These are phyloP conservation scores for Ramaria rubella DNA, from an alignment of 768 basidiomycete species.

Conservation along the genomic window DNA sequence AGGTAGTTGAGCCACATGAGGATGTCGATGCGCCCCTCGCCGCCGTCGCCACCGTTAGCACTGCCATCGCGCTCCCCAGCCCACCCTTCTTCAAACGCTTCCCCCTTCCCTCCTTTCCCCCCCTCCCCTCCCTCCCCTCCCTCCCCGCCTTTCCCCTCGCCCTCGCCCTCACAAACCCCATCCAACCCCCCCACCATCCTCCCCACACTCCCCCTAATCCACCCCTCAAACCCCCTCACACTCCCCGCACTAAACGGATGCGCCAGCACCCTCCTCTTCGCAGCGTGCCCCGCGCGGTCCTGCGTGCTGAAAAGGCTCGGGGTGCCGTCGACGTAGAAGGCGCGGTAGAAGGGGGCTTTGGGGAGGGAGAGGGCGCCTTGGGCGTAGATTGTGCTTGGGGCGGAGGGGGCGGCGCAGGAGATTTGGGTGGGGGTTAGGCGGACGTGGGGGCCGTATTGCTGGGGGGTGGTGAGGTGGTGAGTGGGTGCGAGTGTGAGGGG, in stretches of 20 bases:
- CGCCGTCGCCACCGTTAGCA: not conserved
- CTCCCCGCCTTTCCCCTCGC: not conserved
- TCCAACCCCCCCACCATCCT: slow-evolving; percentile 2
- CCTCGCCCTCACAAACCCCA: not conserved
- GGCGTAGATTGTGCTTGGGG: slow-evolving; percentile 25
- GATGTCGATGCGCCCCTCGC: slow-evolving; percentile 11
- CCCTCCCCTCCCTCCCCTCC: not conserved
- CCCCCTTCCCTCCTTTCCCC: not conserved
- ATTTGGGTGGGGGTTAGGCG: slow-evolving; percentile 30
- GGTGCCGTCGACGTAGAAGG: slow-evolving; percentile 22
- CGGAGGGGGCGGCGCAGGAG: slow-evolving; percentile 25
- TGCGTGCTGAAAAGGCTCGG: slow-evolving; percentile 28
- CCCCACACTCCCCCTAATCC: not conserved
- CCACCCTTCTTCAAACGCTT: not conserved
- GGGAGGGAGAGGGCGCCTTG: slow-evolving; percentile 26
- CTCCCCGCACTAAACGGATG: slow-evolving; percentile 21
- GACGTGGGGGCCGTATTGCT: slow-evolving; percentile 28
- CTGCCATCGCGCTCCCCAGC: not conserved
- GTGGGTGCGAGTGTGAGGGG: no score
- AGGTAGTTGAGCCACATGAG: slow-evolving; percentile 31
- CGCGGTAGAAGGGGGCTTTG: slow-evolving; percentile 29
- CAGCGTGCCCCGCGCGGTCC: slow-evolving; percentile 27
- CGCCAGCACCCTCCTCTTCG: slow-evolving; percentile 27
- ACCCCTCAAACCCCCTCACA: slow-evolving; percentile 2
- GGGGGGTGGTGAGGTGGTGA: not conserved